phyloP scores from a whole-genome alignment of 1,284 basidiomycete genomes.

The Boletus albobrunnescens region DNA sequence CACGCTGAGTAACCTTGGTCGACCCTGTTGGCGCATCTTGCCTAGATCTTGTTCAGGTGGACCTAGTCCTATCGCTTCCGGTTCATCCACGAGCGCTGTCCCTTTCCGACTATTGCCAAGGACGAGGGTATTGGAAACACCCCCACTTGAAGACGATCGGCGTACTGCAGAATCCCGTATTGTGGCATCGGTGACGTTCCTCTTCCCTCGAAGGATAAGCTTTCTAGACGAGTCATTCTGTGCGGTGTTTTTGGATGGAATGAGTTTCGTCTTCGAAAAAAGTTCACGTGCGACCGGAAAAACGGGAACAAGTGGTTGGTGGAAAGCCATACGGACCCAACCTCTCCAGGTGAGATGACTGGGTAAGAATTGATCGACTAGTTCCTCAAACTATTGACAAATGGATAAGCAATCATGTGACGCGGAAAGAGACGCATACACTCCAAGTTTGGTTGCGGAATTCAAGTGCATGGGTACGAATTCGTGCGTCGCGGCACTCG shows the following conservation, averaged over 20 bases:
- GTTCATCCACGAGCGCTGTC: constrained; percentile 22
- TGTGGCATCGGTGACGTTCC: constrained; percentile 10
- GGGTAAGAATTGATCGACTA: constrained; percentile 78
- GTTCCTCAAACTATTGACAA: constrained; percentile 63
- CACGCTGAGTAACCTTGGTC: constrained; percentile 27
- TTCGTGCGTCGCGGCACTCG: constrained; percentile 68
- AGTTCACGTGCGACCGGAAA: constrained; percentile 71
- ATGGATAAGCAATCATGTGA: constrained; percentile 4
- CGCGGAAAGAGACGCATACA: constrained; percentile 42
- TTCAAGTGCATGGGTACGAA: constrained; percentile 69
- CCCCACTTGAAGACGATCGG: constrained; percentile 23
- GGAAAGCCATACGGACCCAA: constrained; percentile 79
- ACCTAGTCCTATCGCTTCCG: constrained; percentile 13
- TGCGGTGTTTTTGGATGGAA: constrained; percentile 42
- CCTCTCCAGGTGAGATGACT: constrained; percentile 72
- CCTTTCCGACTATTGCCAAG: constrained; percentile 12
- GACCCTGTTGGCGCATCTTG: constrained; percentile 17
- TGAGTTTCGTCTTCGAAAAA: constrained; percentile 71
- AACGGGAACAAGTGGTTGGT: constrained; percentile 69
- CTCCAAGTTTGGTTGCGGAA: constrained; percentile 89
- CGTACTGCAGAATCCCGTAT: constrained; percentile 13
- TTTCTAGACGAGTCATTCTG: constrained; percentile 35
- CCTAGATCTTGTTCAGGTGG: constrained; percentile 6
- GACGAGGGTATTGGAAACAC: not conserved
- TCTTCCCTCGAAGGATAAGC: constrained; percentile 21